Evolutionary conservation across 2,329 filamentous ascomycete species (phyloP).

Genomic region (Cercospora nicotianae): DNA sequence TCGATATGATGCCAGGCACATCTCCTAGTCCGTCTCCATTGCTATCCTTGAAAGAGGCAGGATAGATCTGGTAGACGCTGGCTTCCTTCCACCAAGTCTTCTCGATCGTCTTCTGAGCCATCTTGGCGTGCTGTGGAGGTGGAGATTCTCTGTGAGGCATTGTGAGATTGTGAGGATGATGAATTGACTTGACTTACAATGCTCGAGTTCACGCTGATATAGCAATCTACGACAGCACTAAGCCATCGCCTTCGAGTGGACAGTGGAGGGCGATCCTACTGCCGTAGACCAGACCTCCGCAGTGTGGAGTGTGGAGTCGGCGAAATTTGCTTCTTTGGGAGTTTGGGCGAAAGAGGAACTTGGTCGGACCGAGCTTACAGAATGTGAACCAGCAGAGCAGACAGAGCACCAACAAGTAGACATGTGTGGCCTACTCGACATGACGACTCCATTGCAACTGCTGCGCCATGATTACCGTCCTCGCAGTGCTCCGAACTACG

Average conservation of each 20-base stretch:
- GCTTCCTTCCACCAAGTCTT: conserved; percentile 43
- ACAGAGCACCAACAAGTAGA: background rate
- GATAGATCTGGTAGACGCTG: conserved; percentile 54
- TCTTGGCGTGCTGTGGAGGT: background rate
- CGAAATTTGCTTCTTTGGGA: background rate
- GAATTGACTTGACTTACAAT: background rate
- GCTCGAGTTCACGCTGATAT: background rate
- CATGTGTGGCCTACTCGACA: background rate
- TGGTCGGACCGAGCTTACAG: background rate
- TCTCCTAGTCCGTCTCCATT: conserved; percentile 62
- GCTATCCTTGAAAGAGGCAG: conserved; percentile 57
- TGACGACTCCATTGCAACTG: background rate
- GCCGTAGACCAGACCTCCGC: background rate
- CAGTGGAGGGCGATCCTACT: background rate
- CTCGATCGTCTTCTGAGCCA: conserved; percentile 7
- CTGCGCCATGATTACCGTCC: background rate
- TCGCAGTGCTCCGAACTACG: background rate
- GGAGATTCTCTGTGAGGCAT: conserved; percentile 16
- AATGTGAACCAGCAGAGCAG: background rate
- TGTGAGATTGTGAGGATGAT: background rate
- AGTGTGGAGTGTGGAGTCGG: conserved; percentile 2
- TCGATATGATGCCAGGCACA: conserved; percentile 63
- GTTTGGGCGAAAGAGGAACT: background rate
- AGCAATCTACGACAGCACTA: background rate
- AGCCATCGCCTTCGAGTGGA: background rate